Conservation (phyloP, 2,329 filamentous ascomycete species). For the Alternaria gaisen region DNA sequence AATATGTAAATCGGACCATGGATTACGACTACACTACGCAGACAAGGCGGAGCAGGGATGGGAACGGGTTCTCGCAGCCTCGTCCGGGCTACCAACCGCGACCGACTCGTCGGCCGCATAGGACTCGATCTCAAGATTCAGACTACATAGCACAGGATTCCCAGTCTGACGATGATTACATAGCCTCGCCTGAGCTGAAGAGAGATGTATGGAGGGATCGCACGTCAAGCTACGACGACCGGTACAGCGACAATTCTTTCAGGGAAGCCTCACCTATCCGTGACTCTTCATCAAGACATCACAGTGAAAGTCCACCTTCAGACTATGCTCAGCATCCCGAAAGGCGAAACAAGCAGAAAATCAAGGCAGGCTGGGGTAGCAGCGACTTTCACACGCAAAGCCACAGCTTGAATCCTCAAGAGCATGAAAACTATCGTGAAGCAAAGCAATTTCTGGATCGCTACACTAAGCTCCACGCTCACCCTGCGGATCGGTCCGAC, state of each 20-base stretch:
- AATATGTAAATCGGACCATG: conserved; percentile 1
- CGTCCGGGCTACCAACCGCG: conserved; percentile 1
- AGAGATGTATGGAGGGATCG: conserved; percentile 1
- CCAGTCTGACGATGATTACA: conserved; percentile 15
- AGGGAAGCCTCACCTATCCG: conserved; percentile 1
- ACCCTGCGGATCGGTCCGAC: conserved; percentile 1
- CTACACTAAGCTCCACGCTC: not conserved
- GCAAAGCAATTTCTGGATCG: conserved; percentile 14
- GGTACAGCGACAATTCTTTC: not conserved
- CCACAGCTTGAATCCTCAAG: conserved; percentile 12
- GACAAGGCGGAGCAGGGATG: not conserved
- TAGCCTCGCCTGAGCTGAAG: conserved; percentile 5
- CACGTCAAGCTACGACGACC: conserved; percentile 1
- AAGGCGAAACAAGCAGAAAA: not conserved
- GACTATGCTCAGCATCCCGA: conserved; percentile 2
- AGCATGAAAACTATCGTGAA: conserved; percentile 15
- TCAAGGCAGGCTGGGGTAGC: conserved; percentile 22
- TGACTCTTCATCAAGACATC: not conserved
- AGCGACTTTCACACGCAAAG: conserved; percentile 20
- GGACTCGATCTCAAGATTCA: conserved; percentile 6
- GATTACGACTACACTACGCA: conserved; percentile 10
- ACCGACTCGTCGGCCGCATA: not conserved
- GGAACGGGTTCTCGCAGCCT: not conserved
- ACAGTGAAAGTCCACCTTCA: not conserved
- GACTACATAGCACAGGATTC: conserved; percentile 8